phyloP scores from a whole-genome alignment of 768 basidiomycete species.

The Stropharia rugosoannulata region DNA sequence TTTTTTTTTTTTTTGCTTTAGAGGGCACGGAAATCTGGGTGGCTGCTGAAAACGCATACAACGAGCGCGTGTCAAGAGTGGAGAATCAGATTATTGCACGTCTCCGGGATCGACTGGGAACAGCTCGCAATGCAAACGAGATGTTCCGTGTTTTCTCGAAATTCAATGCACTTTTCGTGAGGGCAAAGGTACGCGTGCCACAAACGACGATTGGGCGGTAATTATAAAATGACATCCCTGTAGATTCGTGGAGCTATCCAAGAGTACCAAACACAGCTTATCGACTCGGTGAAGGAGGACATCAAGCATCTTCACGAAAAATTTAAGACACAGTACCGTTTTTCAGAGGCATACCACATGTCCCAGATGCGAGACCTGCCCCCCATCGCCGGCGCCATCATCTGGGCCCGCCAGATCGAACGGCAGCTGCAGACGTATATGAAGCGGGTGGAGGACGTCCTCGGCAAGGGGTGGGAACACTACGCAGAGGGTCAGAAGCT shows the following conservation, averaged over 20 bases:
- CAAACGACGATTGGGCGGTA: not conserved
- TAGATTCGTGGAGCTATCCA: conserved; percentile 97
- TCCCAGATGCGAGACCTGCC: conserved; percentile 97
- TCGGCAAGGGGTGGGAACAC: conserved; percentile 97
- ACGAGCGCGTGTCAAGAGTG: conserved; percentile 94
- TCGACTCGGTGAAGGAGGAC: conserved; percentile 98
- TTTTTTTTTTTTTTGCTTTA: no score
- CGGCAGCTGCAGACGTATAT: conserved; percentile 95
- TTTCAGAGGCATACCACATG: conserved; percentile 97
- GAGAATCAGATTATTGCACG: conserved; percentile 99
- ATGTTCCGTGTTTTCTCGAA: conserved; percentile 99
- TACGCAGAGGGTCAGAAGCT: conserved; percentile 99
- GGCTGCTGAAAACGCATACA: conserved; percentile 95
- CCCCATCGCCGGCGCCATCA: conserved; percentile 96
- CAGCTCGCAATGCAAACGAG: conserved; percentile 96
- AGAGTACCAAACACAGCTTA: conserved; percentile 98
- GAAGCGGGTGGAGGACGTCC: conserved; percentile 98
- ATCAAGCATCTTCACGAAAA: conserved; percentile 95
- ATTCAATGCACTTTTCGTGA: conserved; percentile 95
- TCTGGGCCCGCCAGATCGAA: conserved; percentile 99
- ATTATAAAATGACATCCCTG: no score
- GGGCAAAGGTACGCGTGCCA: conserved; percentile 75
- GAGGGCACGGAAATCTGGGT: conserved; percentile 99
- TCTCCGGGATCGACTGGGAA: conserved; percentile 87
- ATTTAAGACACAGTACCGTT: conserved; percentile 97